Conservation (phyloP, 2,329 filamentous ascomycete genomes). For the Tolypocladium amazonense region DNA sequence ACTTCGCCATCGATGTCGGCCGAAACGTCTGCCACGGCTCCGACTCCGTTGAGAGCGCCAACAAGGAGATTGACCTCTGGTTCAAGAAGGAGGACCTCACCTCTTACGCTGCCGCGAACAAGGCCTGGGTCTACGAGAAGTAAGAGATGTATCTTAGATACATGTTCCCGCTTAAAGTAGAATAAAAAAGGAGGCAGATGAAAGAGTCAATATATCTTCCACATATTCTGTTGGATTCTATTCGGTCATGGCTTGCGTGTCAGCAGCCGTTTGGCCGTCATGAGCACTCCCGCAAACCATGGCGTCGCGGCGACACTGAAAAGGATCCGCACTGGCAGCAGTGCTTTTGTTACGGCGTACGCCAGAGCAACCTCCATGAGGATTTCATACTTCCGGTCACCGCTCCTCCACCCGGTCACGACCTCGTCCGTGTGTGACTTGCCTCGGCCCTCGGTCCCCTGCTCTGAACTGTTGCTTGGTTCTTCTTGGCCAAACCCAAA, state of each 20-base stretch:
- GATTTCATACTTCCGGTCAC: slow-evolving; percentile 41
- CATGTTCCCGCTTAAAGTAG: neutral
- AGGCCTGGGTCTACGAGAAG: slow-evolving; percentile 84
- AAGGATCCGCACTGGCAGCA: slow-evolving; percentile 68
- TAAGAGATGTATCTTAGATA: neutral
- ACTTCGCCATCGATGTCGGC: slow-evolving; percentile 71
- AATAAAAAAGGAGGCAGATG: neutral
- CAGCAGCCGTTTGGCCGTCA: slow-evolving; percentile 26
- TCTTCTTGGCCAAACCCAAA: slow-evolving; percentile 46
- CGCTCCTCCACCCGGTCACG: slow-evolving; percentile 23
- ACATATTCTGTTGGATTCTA: neutral
- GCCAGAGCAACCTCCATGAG: slow-evolving; percentile 69
- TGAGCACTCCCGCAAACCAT: slow-evolving; percentile 69
- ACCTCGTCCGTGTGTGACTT: slow-evolving; percentile 13
- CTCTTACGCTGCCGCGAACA: slow-evolving; percentile 76
- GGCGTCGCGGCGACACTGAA: slow-evolving; percentile 82
- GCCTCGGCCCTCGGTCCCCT: slow-evolving; percentile 9
- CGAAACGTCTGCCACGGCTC: slow-evolving; percentile 99
- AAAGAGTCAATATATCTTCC: neutral
- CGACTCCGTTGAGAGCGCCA: slow-evolving; percentile 94
- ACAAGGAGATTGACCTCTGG: slow-evolving; percentile 99
- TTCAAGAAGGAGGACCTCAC: slow-evolving; percentile 80
- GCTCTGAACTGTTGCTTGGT: slow-evolving; percentile 2
- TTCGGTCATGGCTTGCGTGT: slow-evolving; percentile 14
- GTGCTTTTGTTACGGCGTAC: slow-evolving; percentile 79